Percentiles rank a stretch among this genome's conserved stretches.
These are phyloP conservation scores for Penicillium nucicola DNA, from an alignment of 495 filamentous ascomycete species.

Conservation along the genomic window DNA sequence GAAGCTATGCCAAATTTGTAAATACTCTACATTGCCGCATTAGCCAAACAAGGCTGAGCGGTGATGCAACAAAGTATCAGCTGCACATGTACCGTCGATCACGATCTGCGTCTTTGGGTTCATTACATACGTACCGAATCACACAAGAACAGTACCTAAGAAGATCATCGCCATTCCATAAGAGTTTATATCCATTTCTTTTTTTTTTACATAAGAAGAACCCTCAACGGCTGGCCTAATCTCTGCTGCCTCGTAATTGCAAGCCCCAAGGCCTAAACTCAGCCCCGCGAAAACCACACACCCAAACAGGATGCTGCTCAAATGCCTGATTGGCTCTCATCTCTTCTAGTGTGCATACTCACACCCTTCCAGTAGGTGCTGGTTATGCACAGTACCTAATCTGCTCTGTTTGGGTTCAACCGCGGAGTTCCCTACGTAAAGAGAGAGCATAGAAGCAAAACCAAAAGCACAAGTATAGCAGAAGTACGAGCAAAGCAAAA, in stretches of 20 bases:
- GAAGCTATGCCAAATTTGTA: too few species aligned
- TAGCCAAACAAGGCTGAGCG: slow-evolving; percentile 22
- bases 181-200: neutral
- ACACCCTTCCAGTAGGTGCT: neutral
- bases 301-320: slow-evolving; percentile 1
- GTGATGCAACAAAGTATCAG: slow-evolving; percentile 23
- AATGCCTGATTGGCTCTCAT: slow-evolving; percentile 5
- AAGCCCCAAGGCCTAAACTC: neutral
- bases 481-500: too few species aligned
- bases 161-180: neutral
- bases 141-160: neutral
- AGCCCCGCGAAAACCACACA: neutral
- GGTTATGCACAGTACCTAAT: neutral
- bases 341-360: slow-evolving; percentile 10
- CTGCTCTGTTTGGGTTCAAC: slow-evolving; percentile 1
- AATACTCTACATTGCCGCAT: slow-evolving; percentile 11
- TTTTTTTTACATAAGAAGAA: neutral
- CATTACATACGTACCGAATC: slow-evolving; percentile 3
- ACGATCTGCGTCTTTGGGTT: slow-evolving; percentile 11
- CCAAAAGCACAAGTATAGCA: too few species aligned
- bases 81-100: slow-evolving; percentile 25
- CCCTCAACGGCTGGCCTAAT: neutral
- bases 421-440: neutral
- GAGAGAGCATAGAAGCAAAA: too few species aligned
- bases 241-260: neutral